Evolutionary conservation across 2,329 filamentous ascomycete genomes (phyloP).

Genomic region (Cytospora piceae): DNA sequence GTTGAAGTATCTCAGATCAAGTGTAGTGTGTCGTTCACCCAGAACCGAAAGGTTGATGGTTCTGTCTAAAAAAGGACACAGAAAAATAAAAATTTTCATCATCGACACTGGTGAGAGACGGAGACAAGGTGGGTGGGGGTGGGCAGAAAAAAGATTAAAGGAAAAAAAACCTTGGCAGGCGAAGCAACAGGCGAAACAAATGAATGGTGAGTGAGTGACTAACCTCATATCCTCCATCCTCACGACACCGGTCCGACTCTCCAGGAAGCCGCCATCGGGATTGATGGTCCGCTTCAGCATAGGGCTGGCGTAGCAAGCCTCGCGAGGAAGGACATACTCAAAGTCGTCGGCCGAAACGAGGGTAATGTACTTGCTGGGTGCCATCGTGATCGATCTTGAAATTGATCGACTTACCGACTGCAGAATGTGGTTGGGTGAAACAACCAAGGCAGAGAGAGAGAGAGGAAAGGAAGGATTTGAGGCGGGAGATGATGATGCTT

Average conservation of each 20-base stretch:
- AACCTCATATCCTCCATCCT: slow-evolving; percentile 76
- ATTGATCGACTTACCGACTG: not conserved
- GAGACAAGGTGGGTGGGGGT: no score
- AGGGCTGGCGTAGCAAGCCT: slow-evolving; percentile 70
- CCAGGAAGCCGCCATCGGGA: slow-evolving; percentile 66
- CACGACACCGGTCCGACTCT: slow-evolving; percentile 67
- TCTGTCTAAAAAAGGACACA: slow-evolving; percentile 53
- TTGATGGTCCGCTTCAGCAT: slow-evolving; percentile 78
- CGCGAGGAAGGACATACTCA: slow-evolving; percentile 75
- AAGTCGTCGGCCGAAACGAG: slow-evolving; percentile 76
- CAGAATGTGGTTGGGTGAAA: not conserved
- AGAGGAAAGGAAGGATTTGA: not conserved
- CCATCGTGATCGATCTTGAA: slow-evolving; percentile 18
- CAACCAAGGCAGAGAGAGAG: not conserved
- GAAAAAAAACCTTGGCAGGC: slow-evolving; percentile 10
- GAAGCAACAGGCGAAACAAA: slow-evolving; percentile 14
- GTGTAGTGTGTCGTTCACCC: slow-evolving; percentile 61
- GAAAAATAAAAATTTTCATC: slow-evolving; percentile 46
- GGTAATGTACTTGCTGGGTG: slow-evolving; percentile 70
- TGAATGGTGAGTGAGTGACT: slow-evolving; percentile 37
- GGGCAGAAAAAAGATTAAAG: not conserved
- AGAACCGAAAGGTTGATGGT: slow-evolving; percentile 46
- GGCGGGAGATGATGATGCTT: not conserved
- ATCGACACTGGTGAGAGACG: slow-evolving; percentile 33
- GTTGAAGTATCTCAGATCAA: slow-evolving; percentile 58